Evolutionary conservation across 345 rosid species (phyloP), one percentile per base, ranked within the genome.

Genomic region (rapeseed (Brassica napus)): DNA sequence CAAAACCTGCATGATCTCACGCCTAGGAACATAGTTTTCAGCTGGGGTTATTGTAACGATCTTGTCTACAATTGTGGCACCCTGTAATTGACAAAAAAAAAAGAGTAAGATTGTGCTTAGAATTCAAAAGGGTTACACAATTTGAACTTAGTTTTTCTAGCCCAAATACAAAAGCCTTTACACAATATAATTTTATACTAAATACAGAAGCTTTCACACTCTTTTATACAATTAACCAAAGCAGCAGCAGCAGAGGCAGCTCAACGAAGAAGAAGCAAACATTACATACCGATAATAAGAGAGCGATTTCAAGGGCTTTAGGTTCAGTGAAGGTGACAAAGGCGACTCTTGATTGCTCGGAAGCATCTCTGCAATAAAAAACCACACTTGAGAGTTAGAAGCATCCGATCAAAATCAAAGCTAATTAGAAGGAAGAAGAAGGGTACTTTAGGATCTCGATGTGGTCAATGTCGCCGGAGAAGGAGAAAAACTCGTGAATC

Each of bases 401-500:
- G 12, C 34, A 3, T 9, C 16, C 1, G 14, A 39, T 39, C 5
- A 23, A 63, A 63, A 63, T 4, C 57, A 23, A 65, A 34, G 47
- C 26, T 6, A 62, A 34, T 34, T 5, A 64, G 2, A 0, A 3
- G 26, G 42, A 21, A 52, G 60, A 8, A 65, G 4, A 16, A 32
- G 11, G 81, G 39, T 75, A 95, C 99, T 89, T 77, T 6, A 11
- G 83, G 76, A 93, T 85, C 81, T 87, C 80, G 73, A 93, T 82
- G 78, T 79, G 90, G 24, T 95, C 93, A 68, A 95, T 89, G 75
- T 88, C 96, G 24, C 99, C 99, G 35, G 99, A 89, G 80, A 91
- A 93, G 47, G 99, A 95, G 89, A 95, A 95, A 83, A 95, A 95
- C 89, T 95, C 99, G 74, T 88, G 92, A 90, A 93, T 88, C 90